phyloP scores from a whole-genome alignment of 2,329 filamentous ascomycete genomes.

The Verticillium isaacii region DNA sequence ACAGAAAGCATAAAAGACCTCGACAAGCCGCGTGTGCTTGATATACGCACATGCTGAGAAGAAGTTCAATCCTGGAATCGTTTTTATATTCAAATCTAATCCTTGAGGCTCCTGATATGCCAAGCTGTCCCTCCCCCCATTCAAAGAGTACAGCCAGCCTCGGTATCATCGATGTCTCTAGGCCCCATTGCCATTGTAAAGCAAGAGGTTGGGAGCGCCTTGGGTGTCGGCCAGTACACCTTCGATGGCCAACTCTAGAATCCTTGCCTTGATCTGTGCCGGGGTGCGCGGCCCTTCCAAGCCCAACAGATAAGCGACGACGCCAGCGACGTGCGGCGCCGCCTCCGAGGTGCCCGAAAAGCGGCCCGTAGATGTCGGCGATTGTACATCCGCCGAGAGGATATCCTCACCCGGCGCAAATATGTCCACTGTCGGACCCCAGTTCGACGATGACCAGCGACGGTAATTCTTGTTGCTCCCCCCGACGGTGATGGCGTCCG shows the following conservation, averaged over 20 bases:
- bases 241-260: constrained; percentile 10
- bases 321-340: constrained; percentile 15
- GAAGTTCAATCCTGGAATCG: too few species aligned
- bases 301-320: constrained; percentile 14
- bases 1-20: too few species aligned
- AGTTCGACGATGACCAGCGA: constrained; percentile 44
- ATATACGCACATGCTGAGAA: too few species aligned
- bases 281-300: constrained; percentile 11
- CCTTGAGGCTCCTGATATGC: too few species aligned
- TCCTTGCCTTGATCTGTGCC: constrained; percentile 2
- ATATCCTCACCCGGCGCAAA: constrained; percentile 43
- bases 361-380: not conserved
- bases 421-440: constrained; percentile 39
- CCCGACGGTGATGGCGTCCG: constrained; percentile 47
- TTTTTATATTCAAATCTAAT: too few species aligned
- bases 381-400: constrained; percentile 36
- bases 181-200: constrained; percentile 13
- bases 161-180: not conserved
- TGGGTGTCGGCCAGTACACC: constrained; percentile 7
- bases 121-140: too few species aligned
- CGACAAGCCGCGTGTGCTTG: too few species aligned
- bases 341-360: constrained; percentile 14
- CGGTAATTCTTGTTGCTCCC: constrained; percentile 34
- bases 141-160: too few species aligned
- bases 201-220: constrained; percentile 9